Evolutionary conservation across 106 monocot genomes (phyloP).

Genomic region (Triglochin maritima): DNA sequence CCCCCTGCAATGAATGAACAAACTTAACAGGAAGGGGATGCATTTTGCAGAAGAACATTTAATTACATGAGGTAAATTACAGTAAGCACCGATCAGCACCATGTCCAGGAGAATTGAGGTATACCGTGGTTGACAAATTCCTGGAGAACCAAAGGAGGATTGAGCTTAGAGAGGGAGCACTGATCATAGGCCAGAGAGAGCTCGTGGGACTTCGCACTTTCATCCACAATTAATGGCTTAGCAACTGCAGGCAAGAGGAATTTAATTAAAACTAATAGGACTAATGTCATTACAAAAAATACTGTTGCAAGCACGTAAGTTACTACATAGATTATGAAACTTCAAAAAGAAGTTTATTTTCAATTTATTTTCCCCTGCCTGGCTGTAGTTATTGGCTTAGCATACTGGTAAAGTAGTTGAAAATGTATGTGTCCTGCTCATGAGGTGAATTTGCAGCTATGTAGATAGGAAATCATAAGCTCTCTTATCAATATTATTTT

Average conservation of each 20-base stretch:
- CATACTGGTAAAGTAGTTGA: no score
- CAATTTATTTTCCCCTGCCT: no score
- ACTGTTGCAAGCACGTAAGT: background rate
- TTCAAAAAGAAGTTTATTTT: no score
- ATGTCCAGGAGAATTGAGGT: background rate
- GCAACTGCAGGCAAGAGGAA: slow-evolving; percentile 47
- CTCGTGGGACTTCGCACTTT: slow-evolving; percentile 73
- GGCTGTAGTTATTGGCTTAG: no score
- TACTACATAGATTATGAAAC: no score
- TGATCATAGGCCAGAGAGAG: slow-evolving; percentile 80
- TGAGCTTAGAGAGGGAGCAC: slow-evolving; percentile 59
- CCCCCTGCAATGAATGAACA: slow-evolving; percentile 36
- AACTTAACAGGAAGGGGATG: no score
- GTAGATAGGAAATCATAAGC: no score
- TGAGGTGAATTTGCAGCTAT: no score
- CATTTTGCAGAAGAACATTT: background rate
- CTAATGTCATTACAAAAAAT: background rate
- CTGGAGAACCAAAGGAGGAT: slow-evolving; percentile 84
- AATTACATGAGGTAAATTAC: background rate
- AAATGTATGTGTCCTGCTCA: no score
- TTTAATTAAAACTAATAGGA: background rate
- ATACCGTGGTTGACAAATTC: slow-evolving; percentile 95
- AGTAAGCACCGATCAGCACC: background rate
- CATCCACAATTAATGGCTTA: slow-evolving; percentile 68
- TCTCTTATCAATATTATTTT: no score